A percentile compares a stretch with the other conserved stretches of the same genome.
Conservation (phyloP, 2,329 filamentous ascomycete species). For the Penicillium frequentans region DNA sequence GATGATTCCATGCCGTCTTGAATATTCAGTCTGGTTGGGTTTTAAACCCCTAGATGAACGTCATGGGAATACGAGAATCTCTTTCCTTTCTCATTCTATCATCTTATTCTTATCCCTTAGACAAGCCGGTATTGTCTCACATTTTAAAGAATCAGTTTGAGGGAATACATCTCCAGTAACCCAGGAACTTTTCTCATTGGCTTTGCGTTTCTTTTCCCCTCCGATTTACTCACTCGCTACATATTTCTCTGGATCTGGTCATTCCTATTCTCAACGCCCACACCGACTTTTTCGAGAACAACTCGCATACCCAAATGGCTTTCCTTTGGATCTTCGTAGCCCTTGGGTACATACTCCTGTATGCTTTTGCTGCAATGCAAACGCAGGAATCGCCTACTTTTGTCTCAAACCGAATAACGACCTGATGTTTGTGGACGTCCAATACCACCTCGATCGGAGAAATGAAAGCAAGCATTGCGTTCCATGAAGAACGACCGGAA, state of each 20-base stretch:
- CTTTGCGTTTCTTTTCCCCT: background rate
- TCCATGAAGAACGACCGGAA: background rate
- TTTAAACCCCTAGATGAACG: conserved; percentile 13
- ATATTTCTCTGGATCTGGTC: background rate
- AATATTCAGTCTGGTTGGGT: conserved; percentile 15
- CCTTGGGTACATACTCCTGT: conserved; percentile 35
- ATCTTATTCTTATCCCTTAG: background rate
- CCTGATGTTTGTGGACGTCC: conserved; percentile 13
- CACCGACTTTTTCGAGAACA: conserved; percentile 5
- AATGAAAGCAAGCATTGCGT: background rate
- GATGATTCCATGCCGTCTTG: conserved; percentile 3
- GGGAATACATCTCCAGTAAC: background rate
- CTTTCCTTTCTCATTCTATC: background rate
- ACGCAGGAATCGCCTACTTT: conserved; percentile 11
- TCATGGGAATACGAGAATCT: background rate
- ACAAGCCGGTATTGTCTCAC: conserved; percentile 10
- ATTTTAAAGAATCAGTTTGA: background rate
- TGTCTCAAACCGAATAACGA: conserved; percentile 17
- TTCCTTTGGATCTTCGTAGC: conserved; percentile 36
- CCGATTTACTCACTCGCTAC: background rate
- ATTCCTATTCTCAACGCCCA: background rate
- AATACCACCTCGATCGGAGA: background rate
- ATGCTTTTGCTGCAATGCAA: conserved; percentile 33
- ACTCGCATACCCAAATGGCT: conserved; percentile 20
- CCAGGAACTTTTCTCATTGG: no score